These are phyloP conservation scores for Cyberlindnera euphorbiiphila DNA, from an alignment of 805 yeast genomes.

Conservation along the genomic window DNA sequence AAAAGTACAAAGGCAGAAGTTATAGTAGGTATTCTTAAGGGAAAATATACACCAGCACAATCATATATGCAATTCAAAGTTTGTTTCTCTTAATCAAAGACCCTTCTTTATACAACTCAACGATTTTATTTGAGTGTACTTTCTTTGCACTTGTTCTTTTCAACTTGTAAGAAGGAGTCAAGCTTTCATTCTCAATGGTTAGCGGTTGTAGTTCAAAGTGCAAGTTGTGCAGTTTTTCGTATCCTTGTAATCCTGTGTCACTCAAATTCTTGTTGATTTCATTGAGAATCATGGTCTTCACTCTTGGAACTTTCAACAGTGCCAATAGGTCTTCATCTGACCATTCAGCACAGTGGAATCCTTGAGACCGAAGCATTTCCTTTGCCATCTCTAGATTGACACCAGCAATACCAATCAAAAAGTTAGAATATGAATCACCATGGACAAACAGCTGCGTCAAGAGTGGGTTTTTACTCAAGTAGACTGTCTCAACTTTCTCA, in stretches of 20 bases:
- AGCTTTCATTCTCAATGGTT: conserved; percentile 50
- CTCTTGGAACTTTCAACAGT: conserved; percentile 10
- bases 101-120: conserved; percentile 48
- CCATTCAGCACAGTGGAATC: conserved; percentile 5
- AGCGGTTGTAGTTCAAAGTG: conserved; percentile 55
- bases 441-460: conserved; percentile 47
- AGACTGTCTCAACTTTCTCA: conserved; percentile 57
- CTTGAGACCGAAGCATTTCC: neutral
- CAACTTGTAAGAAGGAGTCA: conserved; percentile 64
- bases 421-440: conserved; percentile 49
- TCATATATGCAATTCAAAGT: conserved; percentile 2
- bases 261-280: conserved; percentile 10
- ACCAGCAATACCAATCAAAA: conserved; percentile 51
- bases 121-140: conserved; percentile 38
- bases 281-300: conserved; percentile 7
- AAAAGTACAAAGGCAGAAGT: too few species aligned
- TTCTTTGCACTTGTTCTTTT: conserved; percentile 48
- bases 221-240: conserved; percentile 57
- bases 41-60: too few species aligned
- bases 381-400: conserved; percentile 36
- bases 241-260: conserved; percentile 37
- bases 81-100: conserved; percentile 17
- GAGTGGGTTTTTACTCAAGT: conserved; percentile 40
- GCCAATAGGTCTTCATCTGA: conserved; percentile 11
- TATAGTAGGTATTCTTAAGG: neutral